Evolutionary conservation across 495 filamentous ascomycete species (phyloP).

Genomic region (Penicillium angulare): DNA sequence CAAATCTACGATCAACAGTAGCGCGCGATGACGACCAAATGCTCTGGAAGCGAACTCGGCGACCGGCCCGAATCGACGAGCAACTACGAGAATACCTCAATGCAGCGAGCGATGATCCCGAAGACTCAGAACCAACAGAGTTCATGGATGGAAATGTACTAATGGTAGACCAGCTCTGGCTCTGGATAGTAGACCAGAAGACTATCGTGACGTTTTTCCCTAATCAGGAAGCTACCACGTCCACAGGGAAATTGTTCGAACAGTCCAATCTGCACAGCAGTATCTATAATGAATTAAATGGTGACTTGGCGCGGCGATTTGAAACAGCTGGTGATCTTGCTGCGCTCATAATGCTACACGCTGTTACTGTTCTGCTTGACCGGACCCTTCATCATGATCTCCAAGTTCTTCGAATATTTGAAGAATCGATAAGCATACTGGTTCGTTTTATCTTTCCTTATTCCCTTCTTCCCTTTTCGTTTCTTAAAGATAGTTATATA

Average conservation of each 20-base stretch:
- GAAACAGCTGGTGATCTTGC: conserved; percentile 63
- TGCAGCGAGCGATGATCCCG: conserved; percentile 16
- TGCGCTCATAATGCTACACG: conserved; percentile 59
- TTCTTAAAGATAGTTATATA: not conserved
- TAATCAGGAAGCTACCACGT: conserved; percentile 37
- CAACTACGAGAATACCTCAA: conserved; percentile 22
- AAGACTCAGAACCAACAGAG: conserved; percentile 15
- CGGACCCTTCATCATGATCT: conserved; percentile 57
- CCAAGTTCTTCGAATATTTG: conserved; percentile 65
- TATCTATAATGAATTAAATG: conserved; percentile 67
- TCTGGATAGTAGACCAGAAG: conserved; percentile 63
- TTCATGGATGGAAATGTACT: conserved; percentile 59
- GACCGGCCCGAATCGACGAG: conserved; percentile 28
- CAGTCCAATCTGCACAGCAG: conserved; percentile 61
- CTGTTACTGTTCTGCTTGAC: conserved; percentile 61
- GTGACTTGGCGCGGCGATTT: conserved; percentile 62
- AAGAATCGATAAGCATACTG: conserved; percentile 64
- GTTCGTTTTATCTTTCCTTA: conserved; percentile 28
- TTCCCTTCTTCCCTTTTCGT: conserved; percentile 2
- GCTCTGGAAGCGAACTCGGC: conserved; percentile 66
- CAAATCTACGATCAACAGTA: conserved; percentile 58
- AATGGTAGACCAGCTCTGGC: conserved; percentile 71
- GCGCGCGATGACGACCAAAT: conserved; percentile 68
- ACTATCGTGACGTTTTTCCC: conserved; percentile 61
- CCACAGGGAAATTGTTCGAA: conserved; percentile 58